phyloP scores from a whole-genome alignment of 345 rosid species.

The Erysimum cheiranthoides region DNA sequence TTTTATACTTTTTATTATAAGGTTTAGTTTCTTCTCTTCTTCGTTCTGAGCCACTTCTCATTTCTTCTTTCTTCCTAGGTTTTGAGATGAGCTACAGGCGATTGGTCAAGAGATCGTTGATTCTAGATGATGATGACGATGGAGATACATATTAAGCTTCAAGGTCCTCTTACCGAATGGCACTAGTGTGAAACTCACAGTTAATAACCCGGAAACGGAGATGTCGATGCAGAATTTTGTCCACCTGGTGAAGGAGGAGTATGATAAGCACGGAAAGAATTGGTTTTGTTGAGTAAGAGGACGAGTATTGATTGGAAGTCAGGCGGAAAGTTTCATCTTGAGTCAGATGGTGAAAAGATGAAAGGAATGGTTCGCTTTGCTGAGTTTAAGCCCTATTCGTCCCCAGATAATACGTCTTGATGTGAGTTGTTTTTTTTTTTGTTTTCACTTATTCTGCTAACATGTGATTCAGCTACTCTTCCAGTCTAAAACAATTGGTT shows the following conservation, averaged over 20 bases:
- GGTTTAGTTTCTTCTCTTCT: not conserved
- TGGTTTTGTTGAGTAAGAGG: conserved; percentile 24
- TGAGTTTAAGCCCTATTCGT: conserved; percentile 48
- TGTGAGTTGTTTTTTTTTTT: conserved; percentile 43
- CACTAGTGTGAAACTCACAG: conserved; percentile 44
- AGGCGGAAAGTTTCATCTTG: conserved; percentile 34
- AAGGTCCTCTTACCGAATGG: conserved; percentile 63
- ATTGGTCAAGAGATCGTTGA: conserved; percentile 35
- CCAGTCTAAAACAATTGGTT: too few species aligned
- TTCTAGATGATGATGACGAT: conserved; percentile 31
- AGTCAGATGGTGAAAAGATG: conserved; percentile 41
- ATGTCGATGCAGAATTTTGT: conserved; percentile 52
- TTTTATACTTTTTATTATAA: too few species aligned
- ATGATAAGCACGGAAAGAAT: conserved; percentile 24
- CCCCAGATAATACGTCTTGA: conserved; percentile 56
- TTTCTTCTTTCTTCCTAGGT: not conserved
- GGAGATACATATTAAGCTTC: conserved; percentile 44
- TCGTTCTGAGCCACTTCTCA: not conserved
- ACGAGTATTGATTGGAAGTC: conserved; percentile 48
- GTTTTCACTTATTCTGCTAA: conserved; percentile 2
- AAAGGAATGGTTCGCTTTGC: conserved; percentile 40
- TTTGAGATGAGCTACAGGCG: conserved; percentile 34
- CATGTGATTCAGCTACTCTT: not conserved
- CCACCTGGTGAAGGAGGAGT: conserved; percentile 45
- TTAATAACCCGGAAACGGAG: conserved; percentile 35